Percentiles rank a stretch among this genome's conserved stretches.
These are phyloP conservation scores for Nitzschia palea DNA, from an alignment of 108 stramenopile genomes.

Conservation along the genomic window DNA sequence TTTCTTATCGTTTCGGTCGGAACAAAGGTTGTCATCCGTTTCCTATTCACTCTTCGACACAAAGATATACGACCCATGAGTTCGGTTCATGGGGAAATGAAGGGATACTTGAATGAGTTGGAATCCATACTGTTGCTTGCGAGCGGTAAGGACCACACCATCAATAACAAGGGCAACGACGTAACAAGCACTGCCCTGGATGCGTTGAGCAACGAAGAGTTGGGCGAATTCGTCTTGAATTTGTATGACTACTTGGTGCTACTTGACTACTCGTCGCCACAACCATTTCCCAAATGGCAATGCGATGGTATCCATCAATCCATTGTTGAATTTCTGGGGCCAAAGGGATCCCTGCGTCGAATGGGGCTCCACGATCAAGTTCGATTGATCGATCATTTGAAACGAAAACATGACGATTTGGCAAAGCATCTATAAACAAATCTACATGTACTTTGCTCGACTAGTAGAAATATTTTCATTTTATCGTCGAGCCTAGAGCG, in stretches of 20 bases:
- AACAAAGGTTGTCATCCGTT: slow-evolving; percentile 53
- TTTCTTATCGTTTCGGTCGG: slow-evolving; percentile 61
- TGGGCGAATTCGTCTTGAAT: slow-evolving; percentile 68
- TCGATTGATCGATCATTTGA: slow-evolving; percentile 22
- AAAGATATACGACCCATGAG: slow-evolving; percentile 66
- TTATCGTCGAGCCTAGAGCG: too few relatives aligned
- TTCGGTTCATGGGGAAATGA: slow-evolving; percentile 77
- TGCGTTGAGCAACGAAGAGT: slow-evolving; percentile 44
- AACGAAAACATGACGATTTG: slow-evolving; percentile 33
- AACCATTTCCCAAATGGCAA: slow-evolving; percentile 55
- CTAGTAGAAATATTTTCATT: too few relatives aligned
- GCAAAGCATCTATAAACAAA: slow-evolving; percentile 38
- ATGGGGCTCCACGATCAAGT: slow-evolving; percentile 22
- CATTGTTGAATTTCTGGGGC: slow-evolving; percentile 49
- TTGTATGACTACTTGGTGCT: slow-evolving; percentile 72
- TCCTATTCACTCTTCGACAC: slow-evolving; percentile 62
- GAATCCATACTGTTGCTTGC: slow-evolving; percentile 57
- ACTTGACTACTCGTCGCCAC: slow-evolving; percentile 72
- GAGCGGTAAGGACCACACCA: background rate
- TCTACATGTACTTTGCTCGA: too few relatives aligned
- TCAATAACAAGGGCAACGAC: background rate
- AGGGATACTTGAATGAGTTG: slow-evolving; percentile 59
- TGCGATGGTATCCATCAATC: slow-evolving; percentile 72
- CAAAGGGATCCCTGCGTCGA: slow-evolving; percentile 13
- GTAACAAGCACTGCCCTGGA: background rate